Evolutionary conservation across 2,329 filamentous ascomycete genomes (phyloP), one percentile per base, ranked within the genome.

Genomic region (Ceratocystiopsis sp.): DNA sequence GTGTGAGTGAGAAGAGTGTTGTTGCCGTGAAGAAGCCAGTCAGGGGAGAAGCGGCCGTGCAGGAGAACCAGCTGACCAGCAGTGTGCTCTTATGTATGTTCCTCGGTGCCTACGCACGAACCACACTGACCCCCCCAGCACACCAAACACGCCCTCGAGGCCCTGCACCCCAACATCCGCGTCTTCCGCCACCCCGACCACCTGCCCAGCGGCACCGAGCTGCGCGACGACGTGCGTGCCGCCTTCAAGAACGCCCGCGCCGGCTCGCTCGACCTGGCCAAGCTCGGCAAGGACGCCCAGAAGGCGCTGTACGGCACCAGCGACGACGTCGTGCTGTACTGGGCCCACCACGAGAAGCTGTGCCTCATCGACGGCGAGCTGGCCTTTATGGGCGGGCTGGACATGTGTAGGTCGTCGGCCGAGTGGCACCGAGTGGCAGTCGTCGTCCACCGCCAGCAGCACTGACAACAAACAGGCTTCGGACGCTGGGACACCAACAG

Each of bases 171-270:
- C 10, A 93, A 93, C 54, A 91, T 94, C 59, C 73, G 75, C 38
- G 86, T 95, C 12, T 93, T 94, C 59, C 71, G 87, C 17, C 85
- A 95, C 57, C 89, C 89, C 3, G 87, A 95, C 54, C 87, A 95
- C 62, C 60, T 80, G 5, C 84, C 84, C 1, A 83, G 81, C 51
- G 73, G 75, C 40, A 73, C 82, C 49, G 78, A 75, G 32, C 54
- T 87, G 17, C 67, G 74, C 35, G 71, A 75, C 0, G 66, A 87
- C 19, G 74, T 94, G 48, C 73, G 80, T 41, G 72, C 77, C 43
- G 74, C 73, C 35, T 63, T 75, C 48, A 51, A 60, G 17, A 63
- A 65, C 37, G 48, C 68, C 33, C 60, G 56, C 13, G 51, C 72
- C 46, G 65, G 63, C 40, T 64, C 69, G 57, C 54, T 74, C 69